Percentiles rank a stretch among this genome's conserved stretches.
Conservation (phyloP, 768 basidiomycete species). For the Lactifluus rugatus region DNA sequence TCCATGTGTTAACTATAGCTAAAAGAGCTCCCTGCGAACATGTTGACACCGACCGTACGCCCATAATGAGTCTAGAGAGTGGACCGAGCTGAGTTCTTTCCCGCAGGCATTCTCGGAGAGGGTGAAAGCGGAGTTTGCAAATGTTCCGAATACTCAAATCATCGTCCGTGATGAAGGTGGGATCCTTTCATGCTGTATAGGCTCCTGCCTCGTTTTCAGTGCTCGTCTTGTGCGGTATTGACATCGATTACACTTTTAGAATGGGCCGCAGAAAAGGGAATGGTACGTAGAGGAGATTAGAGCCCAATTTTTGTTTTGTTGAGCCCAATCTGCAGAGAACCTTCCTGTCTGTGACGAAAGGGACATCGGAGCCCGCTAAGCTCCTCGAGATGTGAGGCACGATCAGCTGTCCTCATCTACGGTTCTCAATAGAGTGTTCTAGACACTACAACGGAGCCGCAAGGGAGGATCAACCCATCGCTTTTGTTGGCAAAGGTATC, state of each 20-base stretch:
- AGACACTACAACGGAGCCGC: slow-evolving; percentile 79
- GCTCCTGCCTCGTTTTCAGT: not conserved
- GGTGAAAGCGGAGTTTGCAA: slow-evolving; percentile 54
- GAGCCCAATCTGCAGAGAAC: slow-evolving; percentile 39
- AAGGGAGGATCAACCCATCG: slow-evolving; percentile 48
- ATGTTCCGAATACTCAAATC: slow-evolving; percentile 57
- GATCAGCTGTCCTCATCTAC: not conserved
- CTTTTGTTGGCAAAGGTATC: slow-evolving; percentile 80
- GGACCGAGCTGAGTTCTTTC: slow-evolving; percentile 16
- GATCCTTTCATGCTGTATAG: not conserved
- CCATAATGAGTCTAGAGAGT: not conserved
- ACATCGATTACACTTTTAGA: slow-evolving; percentile 29
- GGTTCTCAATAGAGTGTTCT: not conserved
- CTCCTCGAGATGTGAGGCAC: slow-evolving; percentile 66
- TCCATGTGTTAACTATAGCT: slow-evolving; percentile 36
- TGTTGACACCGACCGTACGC: slow-evolving; percentile 69
- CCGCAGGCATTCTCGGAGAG: slow-evolving; percentile 60
- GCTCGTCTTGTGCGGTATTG: not conserved
- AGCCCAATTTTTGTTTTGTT: not conserved
- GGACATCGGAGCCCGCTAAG: slow-evolving; percentile 75
- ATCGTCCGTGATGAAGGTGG: slow-evolving; percentile 66
- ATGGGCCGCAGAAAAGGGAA: slow-evolving; percentile 78
- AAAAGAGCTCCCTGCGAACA: slow-evolving; percentile 78
- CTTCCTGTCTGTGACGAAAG: slow-evolving; percentile 81
- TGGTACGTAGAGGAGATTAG: slow-evolving; percentile 37